Conservation (phyloP, 2,329 filamentous ascomycete genomes). For the Grosmannia serpens region DNA sequence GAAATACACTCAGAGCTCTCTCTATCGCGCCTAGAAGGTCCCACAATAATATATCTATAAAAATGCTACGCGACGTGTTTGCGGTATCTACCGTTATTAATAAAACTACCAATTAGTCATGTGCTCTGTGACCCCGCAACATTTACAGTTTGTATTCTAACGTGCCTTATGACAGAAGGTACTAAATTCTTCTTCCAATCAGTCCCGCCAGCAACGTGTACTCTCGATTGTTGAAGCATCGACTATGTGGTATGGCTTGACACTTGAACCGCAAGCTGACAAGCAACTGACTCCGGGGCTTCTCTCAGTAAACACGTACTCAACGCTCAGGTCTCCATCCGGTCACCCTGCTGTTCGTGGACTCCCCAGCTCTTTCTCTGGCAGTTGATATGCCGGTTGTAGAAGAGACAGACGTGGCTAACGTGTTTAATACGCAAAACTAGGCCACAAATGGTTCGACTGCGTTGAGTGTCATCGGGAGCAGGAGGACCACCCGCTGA, state of each 20-base stretch:
- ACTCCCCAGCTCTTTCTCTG: slow-evolving; percentile 9
- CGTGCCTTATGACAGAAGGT: too few relatives aligned
- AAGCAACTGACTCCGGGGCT: not conserved
- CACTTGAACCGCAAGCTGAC: not conserved
- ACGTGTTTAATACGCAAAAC: not conserved
- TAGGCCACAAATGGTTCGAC: slow-evolving; percentile 96
- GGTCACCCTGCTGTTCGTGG: slow-evolving; percentile 79
- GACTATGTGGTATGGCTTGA: slow-evolving; percentile 2
- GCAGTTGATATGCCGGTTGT: too few relatives aligned
- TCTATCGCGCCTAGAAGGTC: not conserved
- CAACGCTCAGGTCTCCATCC: slow-evolving; percentile 94
- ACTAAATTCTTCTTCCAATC: not conserved
- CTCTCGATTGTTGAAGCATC: too few relatives aligned
- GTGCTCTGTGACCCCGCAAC: not conserved
- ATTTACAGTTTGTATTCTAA: not conserved
- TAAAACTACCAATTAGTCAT: not conserved
- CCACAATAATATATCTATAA: not conserved
- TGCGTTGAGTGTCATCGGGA: slow-evolving; percentile 91
- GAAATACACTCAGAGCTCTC: too few relatives aligned
- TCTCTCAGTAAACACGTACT: slow-evolving; percentile 79
- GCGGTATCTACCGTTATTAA: not conserved
- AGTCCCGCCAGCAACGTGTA: not conserved
- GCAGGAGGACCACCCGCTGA: slow-evolving; percentile 62
- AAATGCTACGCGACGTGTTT: not conserved
- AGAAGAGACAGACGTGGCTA: not conserved